These are phyloP conservation scores for Papiliotrema flavescens DNA, from an alignment of 1,284 basidiomycete species.

Conservation along the genomic window DNA sequence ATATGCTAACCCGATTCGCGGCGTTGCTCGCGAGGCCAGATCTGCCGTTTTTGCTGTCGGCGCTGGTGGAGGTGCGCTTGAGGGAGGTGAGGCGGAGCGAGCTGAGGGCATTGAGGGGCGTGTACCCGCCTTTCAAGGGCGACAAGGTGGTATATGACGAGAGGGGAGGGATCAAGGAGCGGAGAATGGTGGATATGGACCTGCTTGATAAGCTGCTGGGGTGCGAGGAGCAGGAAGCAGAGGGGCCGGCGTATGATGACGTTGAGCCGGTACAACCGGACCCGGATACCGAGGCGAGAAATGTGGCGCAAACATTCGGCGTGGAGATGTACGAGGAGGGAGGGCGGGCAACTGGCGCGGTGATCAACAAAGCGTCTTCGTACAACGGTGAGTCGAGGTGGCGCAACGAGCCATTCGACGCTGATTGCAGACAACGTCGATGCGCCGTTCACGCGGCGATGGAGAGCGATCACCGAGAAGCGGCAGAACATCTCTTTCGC, in stretches of 20 bases:
- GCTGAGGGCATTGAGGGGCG: slow-evolving; percentile 51
- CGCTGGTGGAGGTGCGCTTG: slow-evolving; percentile 55
- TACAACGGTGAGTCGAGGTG: slow-evolving; percentile 54
- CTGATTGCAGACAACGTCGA: slow-evolving; percentile 59
- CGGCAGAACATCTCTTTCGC: slow-evolving; percentile 59
- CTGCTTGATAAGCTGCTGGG: slow-evolving; percentile 48
- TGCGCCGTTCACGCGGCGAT: slow-evolving; percentile 61
- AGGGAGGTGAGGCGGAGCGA: slow-evolving; percentile 54
- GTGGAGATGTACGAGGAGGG: slow-evolving; percentile 43
- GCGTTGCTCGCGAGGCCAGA: slow-evolving; percentile 46
- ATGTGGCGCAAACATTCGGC: slow-evolving; percentile 36
- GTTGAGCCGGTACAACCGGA: slow-evolving; percentile 26
- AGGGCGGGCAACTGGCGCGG: slow-evolving; percentile 32
- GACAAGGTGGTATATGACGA: slow-evolving; percentile 36
- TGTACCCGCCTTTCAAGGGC: slow-evolving; percentile 49
- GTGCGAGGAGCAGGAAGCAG: slow-evolving; percentile 49
- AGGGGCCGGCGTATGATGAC: slow-evolving; percentile 44
- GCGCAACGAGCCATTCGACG: background rate
- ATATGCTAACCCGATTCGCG: slow-evolving; percentile 59
- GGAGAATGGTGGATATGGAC: slow-evolving; percentile 32
- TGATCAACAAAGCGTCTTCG: slow-evolving; percentile 61
- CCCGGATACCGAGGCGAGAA: slow-evolving; percentile 28
- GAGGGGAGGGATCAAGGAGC: slow-evolving; percentile 35
- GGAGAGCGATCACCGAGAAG: slow-evolving; percentile 69
- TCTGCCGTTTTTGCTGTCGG: slow-evolving; percentile 54